A percentile compares a stretch with the other conserved stretches of the same genome.
phyloP scores from a whole-genome alignment of 2,329 filamentous ascomycete genomes.

The Sporothrix humicola region DNA sequence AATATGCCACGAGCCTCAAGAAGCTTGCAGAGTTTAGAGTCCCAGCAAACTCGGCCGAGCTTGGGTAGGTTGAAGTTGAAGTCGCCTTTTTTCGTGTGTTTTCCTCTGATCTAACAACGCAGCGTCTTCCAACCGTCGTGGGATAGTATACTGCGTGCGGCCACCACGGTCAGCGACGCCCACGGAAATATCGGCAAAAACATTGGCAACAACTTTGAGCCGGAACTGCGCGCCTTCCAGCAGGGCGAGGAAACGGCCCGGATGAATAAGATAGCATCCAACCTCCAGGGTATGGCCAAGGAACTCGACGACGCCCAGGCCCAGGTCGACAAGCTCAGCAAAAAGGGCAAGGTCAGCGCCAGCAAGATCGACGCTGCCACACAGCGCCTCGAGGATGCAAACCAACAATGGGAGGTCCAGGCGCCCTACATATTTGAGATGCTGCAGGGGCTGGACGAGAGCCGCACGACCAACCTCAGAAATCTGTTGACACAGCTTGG shows the following conservation, averaged over 20 bases:
- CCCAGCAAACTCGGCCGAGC: constrained; percentile 76
- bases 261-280: constrained; percentile 80
- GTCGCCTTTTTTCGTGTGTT: not conserved
- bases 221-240: constrained; percentile 77
- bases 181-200: constrained; percentile 80
- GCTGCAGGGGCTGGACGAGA: constrained; percentile 88
- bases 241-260: constrained; percentile 77
- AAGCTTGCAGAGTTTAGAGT: constrained; percentile 78
- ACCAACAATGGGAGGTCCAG: constrained; percentile 88
- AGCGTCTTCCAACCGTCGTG: constrained; percentile 91
- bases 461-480: constrained; percentile 83
- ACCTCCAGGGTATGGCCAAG: constrained; percentile 78
- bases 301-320: constrained; percentile 85
- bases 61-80: constrained; percentile 68
- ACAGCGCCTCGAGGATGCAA: constrained; percentile 75
- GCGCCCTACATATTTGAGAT: constrained; percentile 94
- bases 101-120: constrained; percentile 31
- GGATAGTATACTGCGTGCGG: constrained; percentile 82
- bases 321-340: constrained; percentile 81
- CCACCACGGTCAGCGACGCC: constrained; percentile 74
- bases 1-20: constrained; percentile 80
- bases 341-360: constrained; percentile 77
- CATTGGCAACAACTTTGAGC: constrained; percentile 88
- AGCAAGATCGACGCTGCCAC: constrained; percentile 78
- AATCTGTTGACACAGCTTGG: constrained; percentile 91